phyloP scores from a whole-genome alignment of 2,329 filamentous ascomycete genomes.

The Cytospora piceae region DNA sequence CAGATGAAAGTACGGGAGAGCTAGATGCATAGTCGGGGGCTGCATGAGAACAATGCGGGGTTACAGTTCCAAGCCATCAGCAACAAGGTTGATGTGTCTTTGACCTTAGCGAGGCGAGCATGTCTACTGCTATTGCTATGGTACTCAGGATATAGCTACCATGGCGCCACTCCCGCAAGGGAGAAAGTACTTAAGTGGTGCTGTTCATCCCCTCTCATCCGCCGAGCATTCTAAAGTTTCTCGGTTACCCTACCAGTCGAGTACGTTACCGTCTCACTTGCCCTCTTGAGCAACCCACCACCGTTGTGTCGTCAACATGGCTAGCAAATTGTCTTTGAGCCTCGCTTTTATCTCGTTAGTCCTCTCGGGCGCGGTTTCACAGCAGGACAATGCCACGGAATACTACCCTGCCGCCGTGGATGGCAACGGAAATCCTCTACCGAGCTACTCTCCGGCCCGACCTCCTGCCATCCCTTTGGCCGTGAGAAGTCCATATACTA shows the following conservation, averaged over 20 bases:
- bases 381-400: constrained; percentile 4
- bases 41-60: not conserved
- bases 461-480: constrained; percentile 49
- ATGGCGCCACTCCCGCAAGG: not conserved
- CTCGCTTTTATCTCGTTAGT: not conserved
- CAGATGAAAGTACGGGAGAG: not conserved
- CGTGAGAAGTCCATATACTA: constrained; percentile 59
- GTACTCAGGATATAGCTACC: not conserved
- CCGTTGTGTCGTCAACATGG: constrained; percentile 7
- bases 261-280: not conserved
- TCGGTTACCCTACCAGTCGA: not conserved
- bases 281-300: not conserved
- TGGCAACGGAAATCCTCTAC: constrained; percentile 21
- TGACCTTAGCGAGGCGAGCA: not conserved
- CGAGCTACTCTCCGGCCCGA: constrained; percentile 38
- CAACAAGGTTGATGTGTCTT: not conserved
- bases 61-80: not conserved
- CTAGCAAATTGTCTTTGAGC: not conserved
- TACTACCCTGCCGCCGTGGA: constrained; percentile 13
- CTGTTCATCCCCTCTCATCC: not conserved
- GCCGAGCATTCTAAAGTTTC: not conserved
- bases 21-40: not conserved
- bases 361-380: not conserved
- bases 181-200: not conserved
- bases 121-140: not conserved